A percentile compares a stretch with the other conserved stretches of the same genome.
Conservation (phyloP, 768 basidiomycete species). For the Megacollybia marginata region DNA sequence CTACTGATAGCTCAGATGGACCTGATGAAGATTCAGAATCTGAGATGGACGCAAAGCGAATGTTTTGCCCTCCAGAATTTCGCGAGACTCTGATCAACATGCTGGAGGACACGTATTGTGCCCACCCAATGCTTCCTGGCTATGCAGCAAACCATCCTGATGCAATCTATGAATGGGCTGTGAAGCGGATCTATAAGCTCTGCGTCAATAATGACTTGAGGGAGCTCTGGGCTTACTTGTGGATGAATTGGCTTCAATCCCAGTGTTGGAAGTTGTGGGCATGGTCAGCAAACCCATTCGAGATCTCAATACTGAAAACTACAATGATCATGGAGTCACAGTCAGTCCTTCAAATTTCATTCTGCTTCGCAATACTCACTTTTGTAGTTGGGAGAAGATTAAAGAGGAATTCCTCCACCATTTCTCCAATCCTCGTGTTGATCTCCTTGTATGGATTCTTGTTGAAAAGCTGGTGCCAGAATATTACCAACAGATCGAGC, state of each 20-base stretch:
- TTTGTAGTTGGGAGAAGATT: constrained; percentile 1
- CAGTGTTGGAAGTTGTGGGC: constrained; percentile 14
- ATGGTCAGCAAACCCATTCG: constrained; percentile 4
- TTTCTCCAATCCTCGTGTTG: constrained; percentile 21
- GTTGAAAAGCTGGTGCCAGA: constrained; percentile 5
- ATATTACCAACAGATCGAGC: constrained; percentile 1
- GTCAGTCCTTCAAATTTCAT: constrained; percentile 11
- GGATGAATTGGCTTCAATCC: constrained; percentile 14
- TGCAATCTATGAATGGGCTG: constrained; percentile 34
- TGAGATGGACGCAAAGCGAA: constrained; percentile 5
- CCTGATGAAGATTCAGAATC: constrained; percentile 3
- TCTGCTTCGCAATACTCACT: constrained; percentile 3
- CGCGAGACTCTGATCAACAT: not conserved
- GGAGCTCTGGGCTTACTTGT: constrained; percentile 18
- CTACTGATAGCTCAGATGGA: no score
- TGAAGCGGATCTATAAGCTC: constrained; percentile 10
- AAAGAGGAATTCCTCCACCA: constrained; percentile 26
- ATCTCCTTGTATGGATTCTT: constrained; percentile 12
- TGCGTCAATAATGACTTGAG: constrained; percentile 9
- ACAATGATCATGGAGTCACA: constrained; percentile 17
- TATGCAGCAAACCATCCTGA: constrained; percentile 17
- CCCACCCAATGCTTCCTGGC: constrained; percentile 6
- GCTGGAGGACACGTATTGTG: not conserved
- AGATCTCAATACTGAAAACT: constrained; percentile 9
- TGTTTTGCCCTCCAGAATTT: constrained; percentile 14